Base-by-base conservation (phyloP, 495 filamentous ascomycete genomes). In the Aspergillus indologenus region DNA sequence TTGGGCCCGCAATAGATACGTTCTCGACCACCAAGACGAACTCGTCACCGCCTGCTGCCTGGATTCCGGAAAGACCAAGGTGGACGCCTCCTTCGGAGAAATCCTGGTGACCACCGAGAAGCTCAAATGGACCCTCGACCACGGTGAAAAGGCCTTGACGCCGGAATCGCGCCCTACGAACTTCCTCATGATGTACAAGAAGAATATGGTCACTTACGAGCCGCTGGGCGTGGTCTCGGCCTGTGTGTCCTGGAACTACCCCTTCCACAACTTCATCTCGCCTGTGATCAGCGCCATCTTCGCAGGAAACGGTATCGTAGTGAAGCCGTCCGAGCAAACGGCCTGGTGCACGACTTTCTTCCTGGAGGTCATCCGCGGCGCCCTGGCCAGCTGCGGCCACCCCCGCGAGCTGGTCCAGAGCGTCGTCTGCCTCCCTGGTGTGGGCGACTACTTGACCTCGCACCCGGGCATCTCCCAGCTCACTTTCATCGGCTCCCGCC, bases 21-120 rank as follows among this genome's bases (percentile, higher is more conserved):
- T 98, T 20, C 83, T 99, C 56, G 89, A 96, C 56, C 89, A 98
- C 72, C 91, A 96, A 71, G 90, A 96, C 53, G 78, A 84, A 31
- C 94, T 99, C 61, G 91, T 89, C 55, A 84, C 83, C 15, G 85
- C 89, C 21, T 92, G 92, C 50, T 97, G 92, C 67, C 79, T 96
- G 17, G 94, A 99, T 75, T 94, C 90, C n/a, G 94, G 94, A 52
- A 99, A 99, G 75, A 96, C 95, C 5, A 89, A 90, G 77, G 85
- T 97, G 24, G 94, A 99, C 69, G 93, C 92, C 9, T 85, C 86
- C 40, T 85, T 99, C 42, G 94, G 94, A 31, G 94, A 99, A 78
- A 91, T 97, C 56, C 80, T 99, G 48, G 91, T 96, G 7, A 96
- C 93, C 12, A 83, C 83, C 0, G 94, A 98, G 76, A 97, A 96